Conservation (phyloP, 2,329 filamentous ascomycete genomes). For the Dissoconium aciculare region DNA sequence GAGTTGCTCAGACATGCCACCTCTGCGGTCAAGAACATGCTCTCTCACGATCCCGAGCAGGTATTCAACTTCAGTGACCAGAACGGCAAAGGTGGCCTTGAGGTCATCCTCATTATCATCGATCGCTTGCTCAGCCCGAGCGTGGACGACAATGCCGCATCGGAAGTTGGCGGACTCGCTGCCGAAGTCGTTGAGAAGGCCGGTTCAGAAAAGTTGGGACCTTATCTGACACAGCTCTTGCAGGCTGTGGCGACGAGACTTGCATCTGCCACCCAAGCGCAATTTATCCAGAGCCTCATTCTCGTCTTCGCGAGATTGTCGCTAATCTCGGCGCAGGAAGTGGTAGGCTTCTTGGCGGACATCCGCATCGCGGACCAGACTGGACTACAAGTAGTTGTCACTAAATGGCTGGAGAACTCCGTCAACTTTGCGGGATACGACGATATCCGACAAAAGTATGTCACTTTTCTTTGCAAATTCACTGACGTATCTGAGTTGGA, state of each 20-base stretch:
- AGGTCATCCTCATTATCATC: conserved; percentile 80
- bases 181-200: conserved; percentile 93
- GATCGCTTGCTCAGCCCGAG: conserved; percentile 71
- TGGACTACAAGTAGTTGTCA: conserved; percentile 75
- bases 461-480: conserved; percentile 9
- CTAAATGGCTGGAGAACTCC: conserved; percentile 95
- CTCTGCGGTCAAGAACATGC: conserved; percentile 73
- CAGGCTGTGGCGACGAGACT: conserved; percentile 77
- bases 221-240: conserved; percentile 75
- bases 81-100: conserved; percentile 66
- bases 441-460: conserved; percentile 88
- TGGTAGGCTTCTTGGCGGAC: conserved; percentile 79
- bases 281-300: conserved; percentile 90
- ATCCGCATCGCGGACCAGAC: conserved; percentile 65
- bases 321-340: conserved; percentile 69
- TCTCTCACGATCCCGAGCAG: conserved; percentile 79
- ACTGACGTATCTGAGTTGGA: too few relatives aligned
- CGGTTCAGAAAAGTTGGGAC: conserved; percentile 76
- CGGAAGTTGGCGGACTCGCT: conserved; percentile 89
- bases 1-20: conserved; percentile 79
- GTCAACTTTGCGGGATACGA: conserved; percentile 97
- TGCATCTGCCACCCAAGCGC: conserved; percentile 64
- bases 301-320: conserved; percentile 87
- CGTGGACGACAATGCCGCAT: conserved; percentile 84
- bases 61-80: conserved; percentile 74